Evolutionary conservation across 2,329 filamentous ascomycete species (phyloP).

Genomic region (Sporothrix inflata): DNA sequence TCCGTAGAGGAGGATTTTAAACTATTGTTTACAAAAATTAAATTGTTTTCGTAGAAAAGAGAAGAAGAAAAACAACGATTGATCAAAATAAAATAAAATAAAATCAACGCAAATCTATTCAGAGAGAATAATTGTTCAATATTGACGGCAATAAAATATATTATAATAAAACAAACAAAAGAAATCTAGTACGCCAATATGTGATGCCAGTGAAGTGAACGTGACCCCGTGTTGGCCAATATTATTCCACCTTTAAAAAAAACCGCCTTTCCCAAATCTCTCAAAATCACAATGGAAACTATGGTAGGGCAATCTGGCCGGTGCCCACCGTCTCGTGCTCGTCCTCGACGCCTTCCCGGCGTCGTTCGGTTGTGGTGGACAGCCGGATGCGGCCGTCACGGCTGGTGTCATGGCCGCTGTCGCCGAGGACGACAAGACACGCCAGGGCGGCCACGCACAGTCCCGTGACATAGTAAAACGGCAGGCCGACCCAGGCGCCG

Average conservation of each 20-base stretch:
- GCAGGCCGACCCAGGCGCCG: conserved; percentile 38
- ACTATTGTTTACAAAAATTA: not conserved
- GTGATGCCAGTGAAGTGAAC: too few relatives aligned
- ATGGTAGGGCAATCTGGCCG: not conserved
- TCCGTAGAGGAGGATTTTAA: too few relatives aligned
- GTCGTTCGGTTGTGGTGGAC: not conserved
- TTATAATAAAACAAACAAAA: not conserved
- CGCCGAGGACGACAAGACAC: not conserved
- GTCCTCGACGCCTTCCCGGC: not conserved
- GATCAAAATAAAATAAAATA: too few relatives aligned
- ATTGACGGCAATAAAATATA: too few relatives aligned
- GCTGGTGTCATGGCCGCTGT: not conserved
- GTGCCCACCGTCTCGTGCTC: not conserved
- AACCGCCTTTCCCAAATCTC: not conserved
- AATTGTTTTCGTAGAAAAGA: too few relatives aligned
- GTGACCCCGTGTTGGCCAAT: too few relatives aligned
- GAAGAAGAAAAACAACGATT: not conserved
- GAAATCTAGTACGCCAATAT: not conserved
- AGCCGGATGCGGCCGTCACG: not conserved
- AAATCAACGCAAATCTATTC: too few relatives aligned
- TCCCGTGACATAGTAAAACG: conserved; percentile 33
- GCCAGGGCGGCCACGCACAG: conserved; percentile 27
- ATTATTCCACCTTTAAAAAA: not conserved
- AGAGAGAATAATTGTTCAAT: not conserved
- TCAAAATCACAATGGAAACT: not conserved